Evolutionary conservation across 345 rosid genomes (phyloP).

Genomic region (Syzygium oleosum): DNA sequence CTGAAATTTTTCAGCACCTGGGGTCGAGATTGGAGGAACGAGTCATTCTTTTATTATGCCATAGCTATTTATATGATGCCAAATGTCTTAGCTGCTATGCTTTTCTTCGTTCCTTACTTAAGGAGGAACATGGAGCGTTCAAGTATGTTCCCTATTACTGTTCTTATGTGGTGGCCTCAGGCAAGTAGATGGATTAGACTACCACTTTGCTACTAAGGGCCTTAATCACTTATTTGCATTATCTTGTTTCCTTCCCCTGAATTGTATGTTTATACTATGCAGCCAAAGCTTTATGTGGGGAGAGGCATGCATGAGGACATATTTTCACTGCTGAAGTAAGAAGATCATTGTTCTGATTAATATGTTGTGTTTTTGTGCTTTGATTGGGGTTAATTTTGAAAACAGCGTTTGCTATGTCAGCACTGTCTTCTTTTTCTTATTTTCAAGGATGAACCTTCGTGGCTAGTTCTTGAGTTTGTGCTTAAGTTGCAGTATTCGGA

Average conservation of each 20-base stretch:
- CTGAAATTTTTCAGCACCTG: conserved; percentile 53
- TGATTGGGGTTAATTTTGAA: not conserved
- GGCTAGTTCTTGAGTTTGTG: not conserved
- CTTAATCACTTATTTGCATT: not conserved
- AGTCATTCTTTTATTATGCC: conserved; percentile 60
- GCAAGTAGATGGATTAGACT: conserved; percentile 26
- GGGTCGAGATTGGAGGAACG: conserved; percentile 55
- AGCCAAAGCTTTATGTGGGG: conserved; percentile 92
- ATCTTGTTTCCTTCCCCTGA: not conserved
- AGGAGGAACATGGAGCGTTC: conserved; percentile 85
- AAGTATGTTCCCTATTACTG: conserved; percentile 59
- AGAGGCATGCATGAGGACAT: conserved; percentile 96
- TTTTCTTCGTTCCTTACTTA: conserved; percentile 70
- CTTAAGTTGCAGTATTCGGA: not conserved
- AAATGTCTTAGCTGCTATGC: conserved; percentile 52
- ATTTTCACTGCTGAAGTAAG: conserved; percentile 88
- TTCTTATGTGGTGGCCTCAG: conserved; percentile 99
- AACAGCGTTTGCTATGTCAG: not conserved
- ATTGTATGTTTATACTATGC: conserved; percentile 11
- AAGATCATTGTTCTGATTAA: not conserved
- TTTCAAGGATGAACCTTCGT: not conserved
- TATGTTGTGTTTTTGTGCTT: not conserved
- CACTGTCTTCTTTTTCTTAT: not conserved
- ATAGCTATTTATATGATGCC: conserved; percentile 79
- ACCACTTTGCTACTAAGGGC: not conserved